These are phyloP conservation scores for Agrocybe chaxingu DNA, from an alignment of 768 basidiomycete species.

Conservation along the genomic window DNA sequence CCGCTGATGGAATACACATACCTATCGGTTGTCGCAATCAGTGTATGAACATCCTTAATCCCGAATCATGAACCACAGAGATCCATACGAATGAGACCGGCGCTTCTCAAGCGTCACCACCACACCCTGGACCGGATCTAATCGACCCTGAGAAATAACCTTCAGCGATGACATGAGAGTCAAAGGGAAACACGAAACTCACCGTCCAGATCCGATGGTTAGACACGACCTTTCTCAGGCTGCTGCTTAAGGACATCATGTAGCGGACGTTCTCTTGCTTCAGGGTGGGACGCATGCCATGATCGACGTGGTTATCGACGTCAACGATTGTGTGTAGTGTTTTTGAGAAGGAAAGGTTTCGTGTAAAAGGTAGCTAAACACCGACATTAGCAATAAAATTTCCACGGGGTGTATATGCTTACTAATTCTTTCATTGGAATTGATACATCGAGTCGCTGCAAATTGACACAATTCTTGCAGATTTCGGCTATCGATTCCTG, in stretches of 20 bases:
- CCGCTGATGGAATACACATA: not conserved
- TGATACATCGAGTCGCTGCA: slow-evolving; percentile 49
- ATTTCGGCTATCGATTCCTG: slow-evolving; percentile 37
- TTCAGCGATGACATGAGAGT: not conserved
- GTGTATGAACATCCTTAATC: slow-evolving; percentile 15
- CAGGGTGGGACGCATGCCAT: slow-evolving; percentile 36
- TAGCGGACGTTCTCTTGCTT: slow-evolving; percentile 31
- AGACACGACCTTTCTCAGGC: slow-evolving; percentile 44
- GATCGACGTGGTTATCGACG: slow-evolving; percentile 37
- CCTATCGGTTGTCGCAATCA: not conserved
- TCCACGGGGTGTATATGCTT: slow-evolving; percentile 13
- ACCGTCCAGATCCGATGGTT: slow-evolving; percentile 56
- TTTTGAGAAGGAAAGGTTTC: slow-evolving; percentile 30
- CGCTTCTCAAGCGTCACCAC: slow-evolving; percentile 29
- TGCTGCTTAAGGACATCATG: slow-evolving; percentile 38
- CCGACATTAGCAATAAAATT: not conserved
- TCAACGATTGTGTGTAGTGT: slow-evolving; percentile 45
- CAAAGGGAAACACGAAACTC: slow-evolving; percentile 17
- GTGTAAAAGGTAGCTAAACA: slow-evolving; percentile 28
- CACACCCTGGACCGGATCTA: slow-evolving; percentile 12
- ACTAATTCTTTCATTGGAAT: slow-evolving; percentile 53
- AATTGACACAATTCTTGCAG: slow-evolving; percentile 36
- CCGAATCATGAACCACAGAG: slow-evolving; percentile 38
- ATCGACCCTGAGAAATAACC: slow-evolving; percentile 22
- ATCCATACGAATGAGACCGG: slow-evolving; percentile 19